Evolutionary conservation across 2,329 filamentous ascomycete species (phyloP), one percentile per base, ranked within the genome.

Genomic region (Aspergillus viridinutans): DNA sequence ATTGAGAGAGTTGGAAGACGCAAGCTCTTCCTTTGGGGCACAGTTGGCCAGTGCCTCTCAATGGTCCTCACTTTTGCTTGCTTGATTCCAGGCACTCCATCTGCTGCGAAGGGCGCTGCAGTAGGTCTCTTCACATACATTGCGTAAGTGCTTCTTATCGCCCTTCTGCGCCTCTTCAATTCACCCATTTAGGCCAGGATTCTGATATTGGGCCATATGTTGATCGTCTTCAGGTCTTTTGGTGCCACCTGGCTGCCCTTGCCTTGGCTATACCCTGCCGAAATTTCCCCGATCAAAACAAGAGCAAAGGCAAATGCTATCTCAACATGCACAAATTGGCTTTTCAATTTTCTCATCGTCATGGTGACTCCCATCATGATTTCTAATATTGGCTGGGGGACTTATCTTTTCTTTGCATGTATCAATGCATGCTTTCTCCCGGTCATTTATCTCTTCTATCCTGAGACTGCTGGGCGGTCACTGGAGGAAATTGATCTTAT

Each of bases 61-160:
- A 74, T 76, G 72, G 63, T 73, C 17, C 74, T 76, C 50, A 72
- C 72, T 20, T 75, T 76, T 49, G 71, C 50, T 40, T 76, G 74
- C 42, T 50, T 76, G 56, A 76, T 75, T 45, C 71, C 71, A 2
- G 64, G 59, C 8, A 55, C 59, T 3, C 14, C 55, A 1, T 45
- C 60, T 1, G 59, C 65, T 3, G 61, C 72, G 35, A 74, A 75
- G 62, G 74, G 74, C 45, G 73, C 74, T 4, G 72, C 81, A 9
- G 85, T 87, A 2, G 86, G 85, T 56, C 73, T 89, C 12, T 89
- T 89, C 73, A 80, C 85, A 2, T 89, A 88, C 72, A 89, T 89
- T 65, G 84, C 85, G 4, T 32, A 5, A 32, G 29, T 32, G 14
- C 12, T 32, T 32, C 29, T 32, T 14, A 10, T 5, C 4, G 12